phyloP scores from a whole-genome alignment of 2,329 filamentous ascomycete genomes.

The Diaporthe sp. region DNA sequence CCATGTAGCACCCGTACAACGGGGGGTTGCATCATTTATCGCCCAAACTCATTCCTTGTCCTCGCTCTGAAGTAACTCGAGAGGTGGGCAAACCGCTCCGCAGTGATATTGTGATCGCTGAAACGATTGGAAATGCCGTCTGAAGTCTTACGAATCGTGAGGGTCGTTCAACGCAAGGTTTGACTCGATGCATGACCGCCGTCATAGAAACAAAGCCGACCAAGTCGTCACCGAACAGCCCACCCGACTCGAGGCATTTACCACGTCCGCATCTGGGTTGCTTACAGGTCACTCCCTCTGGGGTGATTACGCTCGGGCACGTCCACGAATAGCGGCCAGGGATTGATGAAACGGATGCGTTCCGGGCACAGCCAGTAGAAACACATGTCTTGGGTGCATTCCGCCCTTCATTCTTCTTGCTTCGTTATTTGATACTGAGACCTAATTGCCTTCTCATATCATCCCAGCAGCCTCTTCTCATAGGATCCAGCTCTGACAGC shows the following conservation, averaged over 20 bases:
- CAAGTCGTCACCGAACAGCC: slow-evolving; percentile 2
- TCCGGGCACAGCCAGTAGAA: not conserved
- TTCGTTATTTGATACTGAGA: slow-evolving; percentile 37
- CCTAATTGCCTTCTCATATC: slow-evolving; percentile 70
- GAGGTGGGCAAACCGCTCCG: not conserved
- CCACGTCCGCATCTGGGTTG: not conserved
- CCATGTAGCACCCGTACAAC: slow-evolving; percentile 9
- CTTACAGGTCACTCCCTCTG: not conserved
- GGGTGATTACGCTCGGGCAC: not conserved
- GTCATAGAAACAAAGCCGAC: slow-evolving; percentile 8
- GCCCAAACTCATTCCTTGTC: slow-evolving; percentile 3
- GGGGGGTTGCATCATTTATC: slow-evolving; percentile 18
- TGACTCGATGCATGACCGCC: slow-evolving; percentile 20
- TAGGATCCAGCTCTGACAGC: slow-evolving; percentile 79
- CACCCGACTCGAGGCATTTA: not conserved
- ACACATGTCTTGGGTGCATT: slow-evolving; percentile 8
- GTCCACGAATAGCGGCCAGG: not conserved
- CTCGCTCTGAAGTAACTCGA: not conserved
- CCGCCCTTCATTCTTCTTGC: not conserved
- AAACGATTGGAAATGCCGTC: slow-evolving; percentile 17
- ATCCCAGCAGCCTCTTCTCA: slow-evolving; percentile 81
- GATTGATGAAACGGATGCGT: not conserved
- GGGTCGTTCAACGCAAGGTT: slow-evolving; percentile 8
- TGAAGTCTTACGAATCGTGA: slow-evolving; percentile 17
- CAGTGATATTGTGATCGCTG: not conserved